phyloP scores from a whole-genome alignment of 2,329 filamentous ascomycete genomes.

The Colletotrichum tabaci region DNA sequence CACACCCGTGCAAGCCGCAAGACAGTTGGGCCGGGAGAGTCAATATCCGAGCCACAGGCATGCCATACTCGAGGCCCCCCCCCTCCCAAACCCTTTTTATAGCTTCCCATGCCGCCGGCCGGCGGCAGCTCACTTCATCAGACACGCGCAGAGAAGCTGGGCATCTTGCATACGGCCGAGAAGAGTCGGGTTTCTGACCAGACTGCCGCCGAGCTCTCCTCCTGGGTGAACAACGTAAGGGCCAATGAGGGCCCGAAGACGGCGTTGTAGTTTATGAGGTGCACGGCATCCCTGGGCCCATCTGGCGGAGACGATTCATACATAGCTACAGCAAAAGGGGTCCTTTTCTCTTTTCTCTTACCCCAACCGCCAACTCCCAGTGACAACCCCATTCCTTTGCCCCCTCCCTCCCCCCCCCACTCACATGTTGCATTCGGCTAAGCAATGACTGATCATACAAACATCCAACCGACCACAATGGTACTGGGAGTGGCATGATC shows the following conservation, averaged over 20 bases:
- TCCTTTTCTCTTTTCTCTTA: constrained; percentile 3
- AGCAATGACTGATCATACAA: neutral
- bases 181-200: neutral
- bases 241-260: neutral
- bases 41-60: neutral
- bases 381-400: neutral
- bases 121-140: neutral
- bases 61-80: neutral
- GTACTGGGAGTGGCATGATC: neutral
- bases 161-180: constrained; percentile 13
- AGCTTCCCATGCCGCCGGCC: neutral
- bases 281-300: neutral
- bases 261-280: neutral
- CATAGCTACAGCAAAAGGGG: too few species aligned
- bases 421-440: constrained; percentile 13
- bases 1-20: neutral
- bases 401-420: neutral
- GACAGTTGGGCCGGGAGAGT: neutral
- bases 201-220: neutral
- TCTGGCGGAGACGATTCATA: neutral
- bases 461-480: neutral
- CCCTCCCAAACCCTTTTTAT: too few species aligned
- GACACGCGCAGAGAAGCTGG: neutral
- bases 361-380: neutral
- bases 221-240: neutral